Percentiles rank a stretch among this genome's conserved stretches.
phyloP scores from a whole-genome alignment of 2,329 filamentous ascomycete species.

The Calonectria multiphialidica region DNA sequence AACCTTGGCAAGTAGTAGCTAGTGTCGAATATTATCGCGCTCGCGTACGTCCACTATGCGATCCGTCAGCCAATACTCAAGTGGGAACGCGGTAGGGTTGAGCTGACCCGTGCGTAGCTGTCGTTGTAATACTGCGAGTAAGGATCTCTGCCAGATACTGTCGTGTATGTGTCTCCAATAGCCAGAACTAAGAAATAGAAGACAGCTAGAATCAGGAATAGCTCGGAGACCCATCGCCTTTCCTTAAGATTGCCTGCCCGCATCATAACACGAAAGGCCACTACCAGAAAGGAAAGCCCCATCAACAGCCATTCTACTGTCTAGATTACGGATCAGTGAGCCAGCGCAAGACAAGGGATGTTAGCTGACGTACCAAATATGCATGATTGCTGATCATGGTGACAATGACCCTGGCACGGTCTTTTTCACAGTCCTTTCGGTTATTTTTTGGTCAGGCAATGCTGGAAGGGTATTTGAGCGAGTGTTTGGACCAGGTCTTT shows the following conservation, averaged over 20 bases:
- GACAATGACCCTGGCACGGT: neutral
- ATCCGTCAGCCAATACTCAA: neutral
- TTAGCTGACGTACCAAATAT: neutral
- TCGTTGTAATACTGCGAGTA: neutral
- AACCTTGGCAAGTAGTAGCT: neutral
- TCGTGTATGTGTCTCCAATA: neutral
- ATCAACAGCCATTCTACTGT: neutral
- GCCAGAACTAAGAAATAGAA: neutral
- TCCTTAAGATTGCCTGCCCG: neutral
- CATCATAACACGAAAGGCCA: neutral
- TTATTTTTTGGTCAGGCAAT: neutral
- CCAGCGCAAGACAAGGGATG: no score
- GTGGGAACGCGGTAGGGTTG: no score
- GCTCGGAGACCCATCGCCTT: neutral
- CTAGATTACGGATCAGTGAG: neutral
- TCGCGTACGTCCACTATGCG: neutral
- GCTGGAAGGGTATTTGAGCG: neutral
- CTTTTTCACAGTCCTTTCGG: neutral
- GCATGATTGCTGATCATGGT: neutral
- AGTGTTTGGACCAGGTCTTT: neutral
- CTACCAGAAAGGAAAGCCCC: neutral
- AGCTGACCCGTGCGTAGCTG: neutral
- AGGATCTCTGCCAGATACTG: neutral
- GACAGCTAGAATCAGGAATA: neutral
- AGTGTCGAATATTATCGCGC: neutral